phyloP scores from a whole-genome alignment of 2,329 filamentous ascomycete genomes.

The Diaporthe sp. region DNA sequence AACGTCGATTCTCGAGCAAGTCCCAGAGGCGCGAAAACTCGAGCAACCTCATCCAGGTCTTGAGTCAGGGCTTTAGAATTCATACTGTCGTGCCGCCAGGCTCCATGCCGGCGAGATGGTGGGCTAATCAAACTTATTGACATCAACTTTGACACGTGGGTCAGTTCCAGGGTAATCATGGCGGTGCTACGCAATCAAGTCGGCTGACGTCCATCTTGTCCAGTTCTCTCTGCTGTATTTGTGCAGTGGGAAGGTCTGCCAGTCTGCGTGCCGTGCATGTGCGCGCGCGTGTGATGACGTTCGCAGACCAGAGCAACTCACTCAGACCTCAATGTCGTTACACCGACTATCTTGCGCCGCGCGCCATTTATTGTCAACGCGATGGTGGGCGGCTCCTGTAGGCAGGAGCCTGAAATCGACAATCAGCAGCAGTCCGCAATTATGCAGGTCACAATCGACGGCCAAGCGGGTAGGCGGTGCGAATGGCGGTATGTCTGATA shows the following conservation, averaged over 20 bases:
- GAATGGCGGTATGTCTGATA: slow-evolving; percentile 17
- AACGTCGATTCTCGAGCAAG: background rate
- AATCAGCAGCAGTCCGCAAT: slow-evolving; percentile 4
- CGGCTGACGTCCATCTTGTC: background rate
- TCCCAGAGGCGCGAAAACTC: background rate
- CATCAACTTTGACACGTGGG: background rate
- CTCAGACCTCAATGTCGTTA: background rate
- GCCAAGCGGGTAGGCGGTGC: slow-evolving; percentile 6
- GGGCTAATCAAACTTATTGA: background rate
- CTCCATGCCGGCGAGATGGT: background rate
- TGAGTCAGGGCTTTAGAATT: background rate
- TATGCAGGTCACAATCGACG: background rate
- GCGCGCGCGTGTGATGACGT: slow-evolving; percentile 8
- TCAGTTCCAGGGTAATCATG: background rate
- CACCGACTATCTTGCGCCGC: slow-evolving; percentile 33
- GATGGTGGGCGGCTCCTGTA: slow-evolving; percentile 4
- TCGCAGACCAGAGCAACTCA: background rate
- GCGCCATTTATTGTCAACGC: slow-evolving; percentile 15
- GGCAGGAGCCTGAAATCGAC: slow-evolving; percentile 13
- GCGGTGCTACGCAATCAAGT: slow-evolving; percentile 4
- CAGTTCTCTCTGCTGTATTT: background rate
- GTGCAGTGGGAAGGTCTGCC: background rate
- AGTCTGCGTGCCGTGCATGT: background rate
- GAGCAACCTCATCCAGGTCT: background rate
- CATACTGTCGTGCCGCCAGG: background rate